phyloP scores from a whole-genome alignment of 345 rosid genomes.

The Citrus australasica region DNA sequence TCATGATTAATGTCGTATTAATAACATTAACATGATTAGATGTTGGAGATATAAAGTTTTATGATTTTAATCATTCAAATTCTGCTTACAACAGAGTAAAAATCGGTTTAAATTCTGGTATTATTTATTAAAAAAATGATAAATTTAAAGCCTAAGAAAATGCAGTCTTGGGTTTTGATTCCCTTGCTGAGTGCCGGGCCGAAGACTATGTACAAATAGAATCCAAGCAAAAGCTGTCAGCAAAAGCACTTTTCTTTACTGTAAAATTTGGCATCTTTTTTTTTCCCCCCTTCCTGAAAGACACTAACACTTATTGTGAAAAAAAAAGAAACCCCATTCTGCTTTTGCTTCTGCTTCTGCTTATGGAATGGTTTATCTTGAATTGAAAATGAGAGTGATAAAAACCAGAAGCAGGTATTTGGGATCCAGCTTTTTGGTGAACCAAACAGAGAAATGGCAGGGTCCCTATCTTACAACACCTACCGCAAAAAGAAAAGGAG shows the following conservation, averaged over 20 bases:
- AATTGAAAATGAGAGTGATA: not conserved
- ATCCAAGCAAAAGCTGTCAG: not conserved
- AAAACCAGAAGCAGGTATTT: slow-evolving; percentile 1
- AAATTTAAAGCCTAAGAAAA: not conserved
- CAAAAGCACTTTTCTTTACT: not conserved
- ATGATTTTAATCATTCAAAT: too few species aligned
- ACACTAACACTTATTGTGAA: too few species aligned
- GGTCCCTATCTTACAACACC: not conserved
- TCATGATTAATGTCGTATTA: too few species aligned
- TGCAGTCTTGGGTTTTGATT: not conserved
- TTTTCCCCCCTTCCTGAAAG: too few species aligned
- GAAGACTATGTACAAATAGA: not conserved
- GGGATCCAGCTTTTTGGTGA: not conserved
- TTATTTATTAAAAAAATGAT: too few species aligned
- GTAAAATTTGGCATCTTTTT: too few species aligned
- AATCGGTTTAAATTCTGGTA: too few species aligned
- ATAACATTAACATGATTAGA: too few species aligned
- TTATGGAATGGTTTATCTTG: not conserved
- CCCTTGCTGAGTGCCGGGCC: not conserved
- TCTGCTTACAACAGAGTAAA: too few species aligned
- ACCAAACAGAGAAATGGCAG: not conserved
- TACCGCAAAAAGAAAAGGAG: not conserved
- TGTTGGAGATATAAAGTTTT: too few species aligned
- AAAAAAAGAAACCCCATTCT: not conserved
- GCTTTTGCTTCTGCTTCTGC: not conserved